Evolutionary conservation across 331 rosid species (phyloP), one percentile per base, ranked within the genome.

Genomic region (Rhamnella rubrinervis): DNA sequence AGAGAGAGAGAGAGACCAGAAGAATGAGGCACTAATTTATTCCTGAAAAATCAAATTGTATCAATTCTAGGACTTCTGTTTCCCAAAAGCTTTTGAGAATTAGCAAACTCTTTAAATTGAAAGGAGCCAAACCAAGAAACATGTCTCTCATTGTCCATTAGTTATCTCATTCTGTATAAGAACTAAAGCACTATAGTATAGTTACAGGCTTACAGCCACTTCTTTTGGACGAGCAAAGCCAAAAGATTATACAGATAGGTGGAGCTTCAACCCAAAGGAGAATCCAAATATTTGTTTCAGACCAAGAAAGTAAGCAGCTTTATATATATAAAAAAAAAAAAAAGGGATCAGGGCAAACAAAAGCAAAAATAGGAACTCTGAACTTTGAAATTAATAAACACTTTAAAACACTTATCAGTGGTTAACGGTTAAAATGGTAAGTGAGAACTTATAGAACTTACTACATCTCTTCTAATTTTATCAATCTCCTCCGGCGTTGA

Each of bases 401-500:
- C 31, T 5, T 50, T 35, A 25, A 10, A 16, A 14, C 55, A 66
- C 52, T 40, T 17, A 1, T 18, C 50, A 72, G 21, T 25, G 66
- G 39, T 46, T 44, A 20, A 31, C 41, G 14, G 74, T 58, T 46
- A 31, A 68, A 71, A 61, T 53, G 55, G 60, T 26, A 28, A 15
- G 6, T 8, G 69, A 69, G 21, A 56, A n/a, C 19, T 68, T 1
- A 31, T 39, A 64, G 37, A 53, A 60, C 85, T 79, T 71, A 85
- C 89, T 26, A 80, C 40, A 66, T 89, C 95, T 63, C 80, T 82
- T 72, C 51, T 91, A 26, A 88, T 72, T 77, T 76, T 76, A 14
- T 87, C 91, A 75, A 89, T 88, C 75, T 87, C 89, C 77, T 83
- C 92, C 14, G 66, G 77, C 53, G 55, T 73, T 25, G 83, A 72